Conservation (phyloP, 2,329 filamentous ascomycete species). For the Fusarium continuum region DNA sequence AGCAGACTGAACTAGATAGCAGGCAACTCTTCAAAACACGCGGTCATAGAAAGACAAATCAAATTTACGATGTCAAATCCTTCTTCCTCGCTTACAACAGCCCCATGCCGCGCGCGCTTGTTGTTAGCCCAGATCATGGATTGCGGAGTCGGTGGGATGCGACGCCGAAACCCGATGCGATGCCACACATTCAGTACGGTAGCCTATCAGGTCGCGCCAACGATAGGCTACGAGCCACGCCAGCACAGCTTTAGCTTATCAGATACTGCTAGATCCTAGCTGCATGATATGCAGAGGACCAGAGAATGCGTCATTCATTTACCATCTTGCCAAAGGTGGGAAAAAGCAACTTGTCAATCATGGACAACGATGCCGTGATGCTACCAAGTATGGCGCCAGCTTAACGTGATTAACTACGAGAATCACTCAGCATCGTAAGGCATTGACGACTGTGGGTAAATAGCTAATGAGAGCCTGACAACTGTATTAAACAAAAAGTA, state of each 20-base stretch:
- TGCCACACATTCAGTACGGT: neutral
- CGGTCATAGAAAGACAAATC: neutral
- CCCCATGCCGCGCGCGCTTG: slow-evolving; percentile 15
- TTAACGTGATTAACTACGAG: neutral
- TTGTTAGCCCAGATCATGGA: slow-evolving; percentile 12
- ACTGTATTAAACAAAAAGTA: neutral
- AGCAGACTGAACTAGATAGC: slow-evolving; percentile 5
- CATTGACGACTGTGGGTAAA: neutral
- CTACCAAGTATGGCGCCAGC: slow-evolving; percentile 1
- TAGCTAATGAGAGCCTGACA: slow-evolving; percentile 8
- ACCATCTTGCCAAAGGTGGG: slow-evolving; percentile 1
- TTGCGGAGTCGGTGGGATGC: slow-evolving; percentile 17
- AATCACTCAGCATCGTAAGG: neutral
- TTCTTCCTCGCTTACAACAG: neutral
- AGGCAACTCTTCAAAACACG: slow-evolving; percentile 1
- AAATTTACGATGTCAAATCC: slow-evolving; percentile 9
- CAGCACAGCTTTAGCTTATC: slow-evolving; percentile 33
- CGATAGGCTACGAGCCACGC: slow-evolving; percentile 12
- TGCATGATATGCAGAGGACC: slow-evolving; percentile 15
- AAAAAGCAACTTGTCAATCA: slow-evolving; percentile 6
- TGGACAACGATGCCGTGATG: slow-evolving; percentile 7
- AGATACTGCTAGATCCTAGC: slow-evolving; percentile 32
- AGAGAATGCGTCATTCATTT: slow-evolving; percentile 34
- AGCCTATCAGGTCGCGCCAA: slow-evolving; percentile 13
- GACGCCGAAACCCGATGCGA: slow-evolving; percentile 18